These are phyloP conservation scores for Neoconidiobolus thromboides DNA, from an alignment of 371 early-diverging fungal species.

Conservation along the genomic window DNA sequence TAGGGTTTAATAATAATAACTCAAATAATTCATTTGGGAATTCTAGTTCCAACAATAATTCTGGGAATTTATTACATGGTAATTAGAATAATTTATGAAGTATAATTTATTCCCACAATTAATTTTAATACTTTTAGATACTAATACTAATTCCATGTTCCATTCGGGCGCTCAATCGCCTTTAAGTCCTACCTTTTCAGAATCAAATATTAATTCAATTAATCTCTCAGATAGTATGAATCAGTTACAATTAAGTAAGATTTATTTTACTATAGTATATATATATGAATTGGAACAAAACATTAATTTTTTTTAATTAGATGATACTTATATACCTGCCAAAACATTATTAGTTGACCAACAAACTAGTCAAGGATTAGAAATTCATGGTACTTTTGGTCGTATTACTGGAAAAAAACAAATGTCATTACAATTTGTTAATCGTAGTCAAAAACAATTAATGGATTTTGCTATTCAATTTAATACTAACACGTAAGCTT, in stretches of 20 bases:
- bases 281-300: too few relatives aligned
- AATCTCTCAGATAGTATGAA: not conserved
- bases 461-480: slow-evolving; percentile 3
- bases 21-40: too few relatives aligned
- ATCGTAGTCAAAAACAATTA: not conserved
- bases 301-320: not conserved
- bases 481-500: not conserved
- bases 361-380: slow-evolving; percentile 1
- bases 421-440: not conserved
- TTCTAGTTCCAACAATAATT: too few relatives aligned
- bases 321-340: not conserved
- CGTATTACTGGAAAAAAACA: not conserved
- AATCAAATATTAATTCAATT: not conserved
- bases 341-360: not conserved
- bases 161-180: too few relatives aligned
- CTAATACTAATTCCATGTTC: too few relatives aligned
- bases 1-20: too few relatives aligned
- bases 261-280: not conserved
- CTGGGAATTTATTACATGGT: too few relatives aligned
- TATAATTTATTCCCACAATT: too few relatives aligned
- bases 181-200: not conserved
- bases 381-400: not conserved
- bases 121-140: too few relatives aligned
- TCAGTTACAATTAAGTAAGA: not conserved
- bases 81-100: too few relatives aligned